Conservation (phyloP, 2,329 filamentous ascomycete genomes). For the Aureobasidium sp. region DNA sequence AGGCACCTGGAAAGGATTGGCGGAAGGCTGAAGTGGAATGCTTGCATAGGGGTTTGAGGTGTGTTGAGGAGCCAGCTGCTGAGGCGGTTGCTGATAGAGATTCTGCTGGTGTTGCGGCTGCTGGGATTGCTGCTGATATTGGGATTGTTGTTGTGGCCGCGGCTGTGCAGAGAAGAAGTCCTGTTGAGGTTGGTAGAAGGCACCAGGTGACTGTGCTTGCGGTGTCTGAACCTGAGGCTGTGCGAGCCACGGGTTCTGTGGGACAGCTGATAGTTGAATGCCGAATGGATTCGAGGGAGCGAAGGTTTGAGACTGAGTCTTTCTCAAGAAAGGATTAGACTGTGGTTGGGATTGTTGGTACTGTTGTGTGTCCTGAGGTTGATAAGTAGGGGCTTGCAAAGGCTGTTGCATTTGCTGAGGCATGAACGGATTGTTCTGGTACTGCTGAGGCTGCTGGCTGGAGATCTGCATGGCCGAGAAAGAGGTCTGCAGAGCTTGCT, state of each 20-base stretch:
- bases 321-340: slow-evolving; percentile 39
- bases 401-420: slow-evolving; percentile 23
- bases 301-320: slow-evolving; percentile 37
- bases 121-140: slow-evolving; percentile 19
- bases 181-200: slow-evolving; percentile 22
- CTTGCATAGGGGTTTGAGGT: slow-evolving; percentile 19
- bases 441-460: slow-evolving; percentile 24
- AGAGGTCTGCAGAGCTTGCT: slow-evolving; percentile 25
- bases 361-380: slow-evolving; percentile 19
- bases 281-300: slow-evolving; percentile 23
- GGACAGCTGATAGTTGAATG: slow-evolving; percentile 19
- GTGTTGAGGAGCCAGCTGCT: slow-evolving; percentile 22
- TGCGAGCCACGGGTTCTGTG: slow-evolving; percentile 23
- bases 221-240: slow-evolving; percentile 36
- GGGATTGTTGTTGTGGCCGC: slow-evolving; percentile 19
- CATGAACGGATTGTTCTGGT: slow-evolving; percentile 26
- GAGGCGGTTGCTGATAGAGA: slow-evolving; percentile 21
- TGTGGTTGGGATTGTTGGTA: slow-evolving; percentile 17
- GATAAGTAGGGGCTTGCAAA: slow-evolving; percentile 11
- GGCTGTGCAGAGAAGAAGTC: slow-evolving; percentile 25
- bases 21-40: slow-evolving; percentile 12
- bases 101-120: slow-evolving; percentile 29
- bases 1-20: slow-evolving; percentile 1
- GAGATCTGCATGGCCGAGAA: slow-evolving; percentile 69
- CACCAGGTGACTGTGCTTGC: slow-evolving; percentile 22